Percentiles rank a stretch among this genome's conserved stretches.
phyloP scores from a whole-genome alignment of 2,329 filamentous ascomycete genomes.

The Endocalyx cinctus region DNA sequence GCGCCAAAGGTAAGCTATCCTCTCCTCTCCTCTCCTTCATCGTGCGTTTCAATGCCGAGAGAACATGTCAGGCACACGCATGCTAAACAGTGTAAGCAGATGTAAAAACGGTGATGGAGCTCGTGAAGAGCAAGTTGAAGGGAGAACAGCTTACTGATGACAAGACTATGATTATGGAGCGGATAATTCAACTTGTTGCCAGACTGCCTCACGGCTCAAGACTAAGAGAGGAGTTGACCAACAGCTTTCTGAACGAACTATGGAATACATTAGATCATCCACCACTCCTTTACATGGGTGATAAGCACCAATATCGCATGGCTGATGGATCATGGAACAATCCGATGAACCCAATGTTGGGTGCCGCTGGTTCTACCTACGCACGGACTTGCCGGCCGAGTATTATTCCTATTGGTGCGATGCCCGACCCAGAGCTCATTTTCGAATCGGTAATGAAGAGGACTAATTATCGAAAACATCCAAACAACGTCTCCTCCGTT shows the following conservation, averaged over 20 bases:
- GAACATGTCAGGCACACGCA: no score
- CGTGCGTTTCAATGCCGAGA: no score
- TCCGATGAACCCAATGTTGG: conserved; percentile 59
- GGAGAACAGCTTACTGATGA: conserved; percentile 64
- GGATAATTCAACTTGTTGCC: conserved; percentile 65
- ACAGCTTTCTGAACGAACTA: conserved; percentile 62
- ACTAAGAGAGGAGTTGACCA: conserved; percentile 58
- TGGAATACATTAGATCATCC: conserved; percentile 72
- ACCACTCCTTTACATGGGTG: conserved; percentile 59
- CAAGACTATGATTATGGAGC: conserved; percentile 74
- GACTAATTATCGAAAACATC: conserved; percentile 51
- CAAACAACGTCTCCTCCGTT: conserved; percentile 68
- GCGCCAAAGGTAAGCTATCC: conserved; percentile 39
- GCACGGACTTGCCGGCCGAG: conserved; percentile 59
- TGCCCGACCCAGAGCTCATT: conserved; percentile 62
- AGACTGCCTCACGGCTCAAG: conserved; percentile 59
- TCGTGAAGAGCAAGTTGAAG: conserved; percentile 59
- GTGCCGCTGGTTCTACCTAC: conserved; percentile 64
- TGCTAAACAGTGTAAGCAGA: conserved; percentile 43
- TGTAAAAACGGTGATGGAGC: conserved; percentile 55
- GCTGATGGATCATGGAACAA: conserved; percentile 72
- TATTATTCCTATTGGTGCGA: conserved; percentile 54
- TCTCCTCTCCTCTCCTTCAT: no score
- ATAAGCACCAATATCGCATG: conserved; percentile 60
- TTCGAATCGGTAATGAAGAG: conserved; percentile 60